Evolutionary conservation across 106 monocot species (phyloP), one percentile per base, ranked within the genome.

Genomic region (Dendrobium officinale): DNA sequence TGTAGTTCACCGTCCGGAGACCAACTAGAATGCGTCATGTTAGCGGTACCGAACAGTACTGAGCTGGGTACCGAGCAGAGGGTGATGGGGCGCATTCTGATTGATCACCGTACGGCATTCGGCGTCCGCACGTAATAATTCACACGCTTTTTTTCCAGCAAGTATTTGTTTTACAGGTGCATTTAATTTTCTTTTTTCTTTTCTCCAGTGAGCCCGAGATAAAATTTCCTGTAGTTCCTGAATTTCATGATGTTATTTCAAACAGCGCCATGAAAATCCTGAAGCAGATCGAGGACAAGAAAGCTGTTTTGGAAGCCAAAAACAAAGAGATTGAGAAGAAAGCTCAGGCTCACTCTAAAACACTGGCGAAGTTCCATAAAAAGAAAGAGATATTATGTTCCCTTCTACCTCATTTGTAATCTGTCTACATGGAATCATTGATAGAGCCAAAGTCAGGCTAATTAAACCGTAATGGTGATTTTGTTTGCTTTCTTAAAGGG

Each of bases 191-290:
- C 9, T 24, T 44, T 40, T 82, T 72, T 5, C 4, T 4, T 15
- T 72, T 72, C 49, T 81, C 47, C 64, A 86, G 82, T 26, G 86
- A 86, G 67, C 82, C 86, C n/a, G 61, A 49, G 22, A 59, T 82
- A 41, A 49, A 7, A 42, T 82, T 82, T 67, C 82, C 86, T 6
- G 79, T 86, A 0, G 9, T 51, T 55, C 33, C 67, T 0, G 7
- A 49, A 9, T 40, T 1, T 45, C 37, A 42, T 41, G 10, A 8
- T 31, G 51, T 18, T 1, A n/a, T 73, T 20, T 77, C 75, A 13
- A 24, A 45, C 44, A 15, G 56, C 44, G 17, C 16, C 11, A 26
- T 79, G 18, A 5, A 22, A 9, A 49, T 67, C 13, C 16, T 79
- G 13, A 78, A 67, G 64, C 79, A 86, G 43, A 74, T 82, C 16